Base-by-base conservation (phyloP, 331 rosid species). In the Quercus phellos region DNA sequence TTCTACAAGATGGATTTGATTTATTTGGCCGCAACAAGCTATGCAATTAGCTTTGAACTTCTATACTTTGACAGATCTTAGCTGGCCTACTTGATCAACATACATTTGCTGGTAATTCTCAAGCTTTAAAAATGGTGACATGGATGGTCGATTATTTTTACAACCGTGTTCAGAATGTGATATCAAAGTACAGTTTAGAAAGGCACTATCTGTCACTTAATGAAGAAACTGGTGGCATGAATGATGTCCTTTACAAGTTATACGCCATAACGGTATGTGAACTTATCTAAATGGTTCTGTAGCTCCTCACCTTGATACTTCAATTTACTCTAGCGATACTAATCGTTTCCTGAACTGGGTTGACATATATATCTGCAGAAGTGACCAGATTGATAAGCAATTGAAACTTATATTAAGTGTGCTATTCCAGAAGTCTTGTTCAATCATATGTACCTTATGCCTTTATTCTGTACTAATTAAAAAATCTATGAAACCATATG, bases 221-320 rank as follows among this genome's bases (percentile, higher is more conserved):
- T 77, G 89, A 87, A 64, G 99, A 92, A 86, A 81, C 89, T 26
- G 98, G 99, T 18, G 99, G 98, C 77, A 94, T 94, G 99, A 94
- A 94, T 84, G 99, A 94, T 76, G 86, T 94, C 63, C 97, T 94
- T 21, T 94, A 94, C 77, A 87, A 70, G 74, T 83, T 94, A 61
- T 94, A 84, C 80, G 68, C 68, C n/a, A 4, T 90, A 59, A 89
- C 99, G 4, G 98, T 93, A 72, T 1, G 92, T 79, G 74, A 71
- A 74, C 61, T 60, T 32, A 34, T 22, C 34, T 66, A 1, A 58
- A 29, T 58, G 13, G 54, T 35, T 70, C 74, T 53, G 21, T 61
- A 30, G 54, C 53, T 69, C 26, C 5, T 29, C 80, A 76, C 34
- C 26, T 35, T 29, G 58, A 22, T 74, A 2, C 10, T 50, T 30